These are phyloP conservation scores for Wickerhamomyces xylosicus DNA, from an alignment of 805 yeast genomes.

Conservation along the genomic window DNA sequence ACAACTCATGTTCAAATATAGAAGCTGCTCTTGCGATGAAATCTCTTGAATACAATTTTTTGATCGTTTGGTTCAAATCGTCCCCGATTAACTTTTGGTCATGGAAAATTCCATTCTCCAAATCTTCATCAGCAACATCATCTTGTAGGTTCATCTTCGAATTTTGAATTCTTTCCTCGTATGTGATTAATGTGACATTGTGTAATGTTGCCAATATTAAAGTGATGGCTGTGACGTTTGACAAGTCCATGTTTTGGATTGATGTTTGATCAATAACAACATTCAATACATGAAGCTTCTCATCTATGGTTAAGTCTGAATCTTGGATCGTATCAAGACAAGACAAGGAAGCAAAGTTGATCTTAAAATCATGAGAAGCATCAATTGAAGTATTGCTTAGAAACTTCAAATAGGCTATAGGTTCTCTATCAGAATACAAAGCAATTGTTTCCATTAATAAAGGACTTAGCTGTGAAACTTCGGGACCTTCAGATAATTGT, in stretches of 20 bases:
- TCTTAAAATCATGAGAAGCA: background rate
- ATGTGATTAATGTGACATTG: conserved; percentile 5
- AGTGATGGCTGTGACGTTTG: conserved; percentile 1
- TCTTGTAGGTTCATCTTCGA: background rate
- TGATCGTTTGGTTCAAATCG: conserved; percentile 5
- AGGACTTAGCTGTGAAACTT: too few relatives aligned
- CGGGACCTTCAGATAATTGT: background rate
- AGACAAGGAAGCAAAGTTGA: background rate
- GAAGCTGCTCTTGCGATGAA: conserved; percentile 19
- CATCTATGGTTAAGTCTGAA: conserved; percentile 1
- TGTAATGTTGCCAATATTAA: conserved; percentile 4
- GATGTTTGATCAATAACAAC: conserved; percentile 1
- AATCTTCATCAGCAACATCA: conserved; percentile 1
- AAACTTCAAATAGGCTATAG: background rate
- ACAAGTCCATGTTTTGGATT: background rate
- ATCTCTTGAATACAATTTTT: conserved; percentile 11
- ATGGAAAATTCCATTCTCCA: background rate
- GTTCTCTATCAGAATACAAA: background rate
- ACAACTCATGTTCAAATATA: conserved; percentile 10
- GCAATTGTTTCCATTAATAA: background rate
- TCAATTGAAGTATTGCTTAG: background rate
- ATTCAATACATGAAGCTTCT: conserved; percentile 2
- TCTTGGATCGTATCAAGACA: background rate
- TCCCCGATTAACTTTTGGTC: conserved; percentile 6
- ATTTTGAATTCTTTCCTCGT: conserved; percentile 1